These are phyloP conservation scores for Mycena chlorophos DNA, from an alignment of 768 basidiomycete species.

Conservation along the genomic window DNA sequence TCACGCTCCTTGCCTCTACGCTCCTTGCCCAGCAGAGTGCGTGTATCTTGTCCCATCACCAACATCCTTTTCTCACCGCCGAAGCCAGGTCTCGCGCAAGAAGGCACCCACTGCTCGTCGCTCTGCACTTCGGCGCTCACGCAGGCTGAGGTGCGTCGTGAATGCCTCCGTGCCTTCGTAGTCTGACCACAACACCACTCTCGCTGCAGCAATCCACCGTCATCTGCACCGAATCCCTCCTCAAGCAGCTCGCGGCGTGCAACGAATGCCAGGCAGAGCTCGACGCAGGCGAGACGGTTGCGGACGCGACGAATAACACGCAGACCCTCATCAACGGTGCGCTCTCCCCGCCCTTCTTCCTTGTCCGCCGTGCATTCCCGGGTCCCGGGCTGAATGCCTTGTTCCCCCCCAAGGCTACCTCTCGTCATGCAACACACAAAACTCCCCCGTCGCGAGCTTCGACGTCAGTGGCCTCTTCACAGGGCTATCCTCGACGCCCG, in stretches of 20 bases:
- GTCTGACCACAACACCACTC: not conserved
- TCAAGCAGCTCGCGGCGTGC: conserved; percentile 1
- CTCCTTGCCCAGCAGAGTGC: not conserved
- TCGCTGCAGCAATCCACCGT: not conserved
- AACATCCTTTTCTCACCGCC: not conserved
- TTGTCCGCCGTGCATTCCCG: too few species aligned
- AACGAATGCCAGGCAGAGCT: not conserved
- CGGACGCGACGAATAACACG: not conserved
- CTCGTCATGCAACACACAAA: not conserved
- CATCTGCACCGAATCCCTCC: not conserved
- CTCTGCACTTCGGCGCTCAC: not conserved
- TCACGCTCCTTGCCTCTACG: not conserved
- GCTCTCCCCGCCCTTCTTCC: not conserved
- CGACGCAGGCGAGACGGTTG: not conserved
- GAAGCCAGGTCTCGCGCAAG: not conserved
- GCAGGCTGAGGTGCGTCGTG: not conserved
- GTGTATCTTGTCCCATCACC: not conserved
- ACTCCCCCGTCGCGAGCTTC: not conserved
- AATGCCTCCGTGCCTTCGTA: not conserved
- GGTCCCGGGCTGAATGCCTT: too few species aligned
- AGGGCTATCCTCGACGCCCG: not conserved
- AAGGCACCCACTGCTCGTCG: not conserved
- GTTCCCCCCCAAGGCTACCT: not conserved
- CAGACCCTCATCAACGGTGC: conserved; percentile 1
- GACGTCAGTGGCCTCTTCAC: not conserved